Percentiles rank a stretch among this genome's conserved stretches.
phyloP scores from a whole-genome alignment of 2,329 filamentous ascomycete genomes.

The Amauroascus niger region DNA sequence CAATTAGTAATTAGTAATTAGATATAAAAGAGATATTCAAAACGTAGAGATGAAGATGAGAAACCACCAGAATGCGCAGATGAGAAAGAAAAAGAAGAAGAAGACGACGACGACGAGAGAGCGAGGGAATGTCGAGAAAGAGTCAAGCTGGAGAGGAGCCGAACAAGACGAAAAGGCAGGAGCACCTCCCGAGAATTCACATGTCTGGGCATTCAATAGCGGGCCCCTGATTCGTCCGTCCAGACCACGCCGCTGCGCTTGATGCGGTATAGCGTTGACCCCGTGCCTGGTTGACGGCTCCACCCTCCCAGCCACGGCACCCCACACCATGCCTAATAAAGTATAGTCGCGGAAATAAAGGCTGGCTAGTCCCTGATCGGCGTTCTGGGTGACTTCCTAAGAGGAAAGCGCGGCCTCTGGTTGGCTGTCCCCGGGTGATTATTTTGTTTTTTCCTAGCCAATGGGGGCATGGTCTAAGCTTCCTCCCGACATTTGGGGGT shows the following conservation, averaged over 20 bases:
- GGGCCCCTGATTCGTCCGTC: background rate
- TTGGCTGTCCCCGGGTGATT: background rate
- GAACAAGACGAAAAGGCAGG: background rate
- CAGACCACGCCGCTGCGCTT: background rate
- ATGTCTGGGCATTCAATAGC: background rate
- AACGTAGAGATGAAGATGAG: background rate
- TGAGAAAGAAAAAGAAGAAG: background rate
- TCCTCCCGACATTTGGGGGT: background rate
- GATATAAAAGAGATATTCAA: background rate
- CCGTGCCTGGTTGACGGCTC: background rate
- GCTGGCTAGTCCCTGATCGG: conserved; percentile 2
- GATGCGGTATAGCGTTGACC: background rate
- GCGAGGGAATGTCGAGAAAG: background rate
- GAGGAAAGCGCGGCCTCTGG: background rate
- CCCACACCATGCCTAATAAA: background rate
- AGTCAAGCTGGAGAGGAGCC: background rate
- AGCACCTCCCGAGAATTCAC: too few relatives aligned
- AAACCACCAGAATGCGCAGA: background rate
- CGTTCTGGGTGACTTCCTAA: background rate
- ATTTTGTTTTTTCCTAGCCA: background rate
- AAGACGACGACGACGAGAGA: background rate
- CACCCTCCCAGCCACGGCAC: background rate
- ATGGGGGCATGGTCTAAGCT: conserved; percentile 4
- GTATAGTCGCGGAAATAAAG: background rate
- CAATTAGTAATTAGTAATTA: background rate